Conservation (phyloP, 257 asterid species). For the Cruciata laevipes region DNA sequence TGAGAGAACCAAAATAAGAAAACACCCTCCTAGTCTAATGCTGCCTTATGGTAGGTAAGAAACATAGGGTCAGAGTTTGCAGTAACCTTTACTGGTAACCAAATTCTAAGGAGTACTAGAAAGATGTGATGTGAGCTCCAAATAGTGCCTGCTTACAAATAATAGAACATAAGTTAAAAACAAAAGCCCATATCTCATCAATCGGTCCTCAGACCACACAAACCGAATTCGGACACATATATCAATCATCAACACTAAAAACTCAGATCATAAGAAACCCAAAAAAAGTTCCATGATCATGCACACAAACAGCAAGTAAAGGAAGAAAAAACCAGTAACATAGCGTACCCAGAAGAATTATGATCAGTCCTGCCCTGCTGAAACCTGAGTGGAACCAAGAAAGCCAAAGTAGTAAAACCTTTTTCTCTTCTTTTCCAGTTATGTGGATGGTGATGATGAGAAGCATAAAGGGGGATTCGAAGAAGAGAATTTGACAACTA, state of each 20-base stretch:
- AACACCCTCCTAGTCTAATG: background rate
- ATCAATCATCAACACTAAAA: background rate
- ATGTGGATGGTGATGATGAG: constrained; percentile 11
- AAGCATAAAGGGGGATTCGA: constrained; percentile 12
- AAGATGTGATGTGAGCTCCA: background rate
- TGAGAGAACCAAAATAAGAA: background rate
- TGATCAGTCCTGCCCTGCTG: constrained; percentile 7
- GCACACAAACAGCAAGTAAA: background rate
- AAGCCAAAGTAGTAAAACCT: background rate
- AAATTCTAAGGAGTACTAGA: background rate
- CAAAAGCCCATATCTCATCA: background rate
- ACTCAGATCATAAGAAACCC: background rate
- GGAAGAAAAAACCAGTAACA: background rate
- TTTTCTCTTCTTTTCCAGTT: background rate
- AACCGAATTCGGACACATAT: background rate
- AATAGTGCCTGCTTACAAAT: background rate
- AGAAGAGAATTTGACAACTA: constrained; percentile 13
- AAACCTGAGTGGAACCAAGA: constrained; percentile 4
- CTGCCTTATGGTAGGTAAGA: constrained; percentile 6
- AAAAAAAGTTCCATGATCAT: background rate
- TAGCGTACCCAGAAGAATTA: constrained; percentile 7
- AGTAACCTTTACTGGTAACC: background rate
- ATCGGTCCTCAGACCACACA: background rate
- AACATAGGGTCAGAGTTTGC: background rate
- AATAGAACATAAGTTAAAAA: background rate